Conservation (phyloP, 2,329 filamentous ascomycete species). For the Microdochium nivale region DNA sequence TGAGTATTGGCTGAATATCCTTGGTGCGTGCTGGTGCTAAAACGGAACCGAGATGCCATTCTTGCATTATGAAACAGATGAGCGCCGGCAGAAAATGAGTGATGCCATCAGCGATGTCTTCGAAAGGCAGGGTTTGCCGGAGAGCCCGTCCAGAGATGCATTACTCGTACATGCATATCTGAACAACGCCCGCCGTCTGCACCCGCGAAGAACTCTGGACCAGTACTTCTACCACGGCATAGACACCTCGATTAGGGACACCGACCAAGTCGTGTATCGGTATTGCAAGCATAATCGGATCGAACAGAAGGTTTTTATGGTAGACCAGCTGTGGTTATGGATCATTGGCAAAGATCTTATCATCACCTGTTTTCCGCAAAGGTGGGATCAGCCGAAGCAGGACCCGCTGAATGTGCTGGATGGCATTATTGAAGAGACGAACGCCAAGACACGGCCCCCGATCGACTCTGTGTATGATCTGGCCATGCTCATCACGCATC, state of each 20-base stretch:
- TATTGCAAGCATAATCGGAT: slow-evolving; percentile 31
- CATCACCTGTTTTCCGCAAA: slow-evolving; percentile 49
- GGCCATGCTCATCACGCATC: slow-evolving; percentile 50
- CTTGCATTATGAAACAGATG: slow-evolving; percentile 54
- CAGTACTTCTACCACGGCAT: slow-evolving; percentile 60
- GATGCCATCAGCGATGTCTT: slow-evolving; percentile 31
- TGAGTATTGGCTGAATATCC: slow-evolving; percentile 9
- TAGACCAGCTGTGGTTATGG: slow-evolving; percentile 63
- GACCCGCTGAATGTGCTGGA: slow-evolving; percentile 56
- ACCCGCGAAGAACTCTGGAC: slow-evolving; percentile 54
- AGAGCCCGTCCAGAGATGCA: slow-evolving; percentile 26
- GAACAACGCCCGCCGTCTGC: slow-evolving; percentile 35
- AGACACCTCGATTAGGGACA: slow-evolving; percentile 49
- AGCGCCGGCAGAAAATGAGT: slow-evolving; percentile 46
- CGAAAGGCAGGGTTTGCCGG: slow-evolving; percentile 18
- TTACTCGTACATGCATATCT: slow-evolving; percentile 40
- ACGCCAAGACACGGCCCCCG: slow-evolving; percentile 51
- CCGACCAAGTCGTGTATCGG: slow-evolving; percentile 56
- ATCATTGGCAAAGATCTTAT: slow-evolving; percentile 48
- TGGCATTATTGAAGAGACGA: slow-evolving; percentile 55
- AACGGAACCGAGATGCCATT: slow-evolving; percentile 48
- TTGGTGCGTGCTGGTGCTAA: background rate
- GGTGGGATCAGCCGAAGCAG: slow-evolving; percentile 51
- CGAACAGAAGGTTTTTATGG: slow-evolving; percentile 57
- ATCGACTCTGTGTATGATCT: slow-evolving; percentile 55